These are phyloP conservation scores for Dissoconium aciculare DNA, from an alignment of 2,329 filamentous ascomycete species.

Conservation along the genomic window DNA sequence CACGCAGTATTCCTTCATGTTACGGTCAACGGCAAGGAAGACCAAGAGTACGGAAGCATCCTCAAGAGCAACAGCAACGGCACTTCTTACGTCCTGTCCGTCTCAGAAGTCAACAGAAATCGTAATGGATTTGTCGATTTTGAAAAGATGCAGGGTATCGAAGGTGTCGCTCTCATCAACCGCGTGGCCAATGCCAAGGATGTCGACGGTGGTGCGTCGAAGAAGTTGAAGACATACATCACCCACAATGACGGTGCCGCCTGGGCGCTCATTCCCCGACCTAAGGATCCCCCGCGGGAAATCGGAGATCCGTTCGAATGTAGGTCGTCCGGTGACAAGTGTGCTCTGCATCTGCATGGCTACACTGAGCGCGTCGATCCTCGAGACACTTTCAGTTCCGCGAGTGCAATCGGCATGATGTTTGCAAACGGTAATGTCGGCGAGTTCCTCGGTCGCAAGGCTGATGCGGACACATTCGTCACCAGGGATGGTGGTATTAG, in stretches of 20 bases:
- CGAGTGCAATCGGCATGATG: conserved; percentile 78
- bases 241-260: conserved; percentile 91
- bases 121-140: conserved; percentile 69
- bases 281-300: conserved; percentile 48
- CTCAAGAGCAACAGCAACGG: conserved; percentile 98
- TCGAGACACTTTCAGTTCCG: conserved; percentile 73
- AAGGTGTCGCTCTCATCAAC: conserved; percentile 82
- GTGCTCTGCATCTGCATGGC: conserved; percentile 82
- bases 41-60: conserved; percentile 65
- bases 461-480: conserved; percentile 78
- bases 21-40: conserved; percentile 51
- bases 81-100: conserved; percentile 79
- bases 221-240: conserved; percentile 78
- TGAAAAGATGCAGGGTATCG: conserved; percentile 83
- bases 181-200: conserved; percentile 60
- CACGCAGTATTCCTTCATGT: conserved; percentile 93
- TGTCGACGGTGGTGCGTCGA: conserved; percentile 46
- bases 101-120: conserved; percentile 69
- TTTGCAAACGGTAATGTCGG: conserved; percentile 89
- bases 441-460: conserved; percentile 46
- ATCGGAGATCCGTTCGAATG: conserved; percentile 55
- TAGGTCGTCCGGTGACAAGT: conserved; percentile 42
- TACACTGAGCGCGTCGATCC: conserved; percentile 82
- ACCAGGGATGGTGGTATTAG: conserved; percentile 78
- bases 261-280: conserved; percentile 67